Base-by-base conservation (phyloP, 2,329 filamentous ascomycete species). In the Podosphaera fusca region DNA sequence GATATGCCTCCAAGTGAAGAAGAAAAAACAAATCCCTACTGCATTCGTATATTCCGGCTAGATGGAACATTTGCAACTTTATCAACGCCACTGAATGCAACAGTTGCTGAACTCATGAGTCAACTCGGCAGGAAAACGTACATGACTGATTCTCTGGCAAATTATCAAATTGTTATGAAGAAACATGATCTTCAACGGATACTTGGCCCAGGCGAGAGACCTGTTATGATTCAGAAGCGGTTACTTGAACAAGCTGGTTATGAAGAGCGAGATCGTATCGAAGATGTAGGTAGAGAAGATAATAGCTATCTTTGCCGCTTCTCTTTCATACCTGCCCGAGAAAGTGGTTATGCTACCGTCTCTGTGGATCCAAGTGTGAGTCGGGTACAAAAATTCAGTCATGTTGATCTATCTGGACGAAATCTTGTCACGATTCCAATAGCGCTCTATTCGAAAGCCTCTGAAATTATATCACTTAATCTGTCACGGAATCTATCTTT, bases 291-390 rank as follows among this genome's bases (percentile, higher is more conserved):
- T 34, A 81, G 92, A 58, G 92, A 98, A 69, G 92, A 98, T 72
- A 95, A 96, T 69, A 94, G 89, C 67, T 98, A 96, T 64, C 77
- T 98, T 10, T 94, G 89, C 67, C 85, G 92, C 4, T 96, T 98
- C 71, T 87, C 92, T 59, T 98, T 98, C 69, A 74, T 95, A 58
- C 89, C 90, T 14, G 84, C 85, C 29, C 86, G 90, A 65, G 84
- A 95, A 68, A 89, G 82, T 67, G 87, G 89, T 54, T 89, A 79
- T 64, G 80, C 83, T 60, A 76, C 82, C 49, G 80, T 66, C 59
- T 74, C 85, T 31, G 84, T 89, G 62, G 90, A 96, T 64, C 78
- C 88, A 55, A 85, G 84, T 33, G 80, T 94, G 61, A 81, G 79
- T 66, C 88, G 87, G 65, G 80, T 85, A 68, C 84, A 89, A 63